Base-by-base conservation (phyloP, 106 monocot species). In the Hemerocallis citrina region DNA sequence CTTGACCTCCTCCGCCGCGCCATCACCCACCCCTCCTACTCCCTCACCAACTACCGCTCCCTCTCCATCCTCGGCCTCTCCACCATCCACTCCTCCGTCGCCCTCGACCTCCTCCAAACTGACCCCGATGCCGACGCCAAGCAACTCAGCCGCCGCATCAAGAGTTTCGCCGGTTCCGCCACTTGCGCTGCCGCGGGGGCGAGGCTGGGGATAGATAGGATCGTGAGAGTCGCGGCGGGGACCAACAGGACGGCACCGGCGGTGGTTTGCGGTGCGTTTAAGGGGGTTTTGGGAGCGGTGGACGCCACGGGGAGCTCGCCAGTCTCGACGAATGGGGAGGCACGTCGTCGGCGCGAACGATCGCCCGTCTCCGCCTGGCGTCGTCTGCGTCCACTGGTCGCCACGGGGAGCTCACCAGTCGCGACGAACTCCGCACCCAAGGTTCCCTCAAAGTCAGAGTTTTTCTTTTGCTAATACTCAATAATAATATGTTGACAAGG, bases 21-120 rank as follows among this genome's bases (percentile, higher is more conserved):
- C 23, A 72, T 80, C 76, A 85, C 85, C 0, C 85, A 85, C 68
- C 41, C 85, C 7, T 80, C 85, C 56, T 85, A 73, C 73, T 85
- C 85, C 56, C 57, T 29, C 27, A 76, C 80, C 15, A 85, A 85
- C 73, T 57, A 56, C 51, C 75, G 70, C 35, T 56, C 85, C 6
- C 73, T 85, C 15, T 52, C 59, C 63, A 49, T 80, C 65, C 73
- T 85, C 9, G 85, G 85, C 50, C 67, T 85, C 55, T 41, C 51
- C 76, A 40, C 72, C 57, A 27, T 75, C 12, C 59, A 70, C 25
- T 22, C 76, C 43, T 43, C 85, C 30, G 69, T 49, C 45, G 25
- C 80, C 22, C 76, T 85, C 70, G 61, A 34, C 14, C 57, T 61
- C 50, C 67, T 85, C n/a, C 0, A 33, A 16, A 24, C 1, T 10